Conservation (phyloP, 2,329 filamentous ascomycete species). For the Mycocentrospora acerina region DNA sequence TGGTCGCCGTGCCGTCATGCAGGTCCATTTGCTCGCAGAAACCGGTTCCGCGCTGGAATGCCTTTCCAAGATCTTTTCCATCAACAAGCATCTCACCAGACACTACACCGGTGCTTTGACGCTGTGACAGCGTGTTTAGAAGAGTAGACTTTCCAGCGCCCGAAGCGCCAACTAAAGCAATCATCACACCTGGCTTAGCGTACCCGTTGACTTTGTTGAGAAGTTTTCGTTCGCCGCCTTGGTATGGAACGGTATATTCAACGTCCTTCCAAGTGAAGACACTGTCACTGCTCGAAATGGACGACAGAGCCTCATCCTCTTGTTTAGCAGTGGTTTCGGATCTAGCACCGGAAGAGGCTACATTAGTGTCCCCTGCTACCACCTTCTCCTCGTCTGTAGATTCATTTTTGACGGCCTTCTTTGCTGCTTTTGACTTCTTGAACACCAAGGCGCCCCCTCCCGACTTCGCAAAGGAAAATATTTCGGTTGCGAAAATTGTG, state of each 20-base stretch:
- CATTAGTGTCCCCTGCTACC: slow-evolving; percentile 26
- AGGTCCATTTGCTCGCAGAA: slow-evolving; percentile 74
- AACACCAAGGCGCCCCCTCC: slow-evolving; percentile 72
- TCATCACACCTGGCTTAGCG: slow-evolving; percentile 76
- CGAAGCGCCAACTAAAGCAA: slow-evolving; percentile 78
- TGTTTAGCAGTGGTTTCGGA: slow-evolving; percentile 24
- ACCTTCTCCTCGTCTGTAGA: slow-evolving; percentile 62
- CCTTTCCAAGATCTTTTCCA: slow-evolving; percentile 58
- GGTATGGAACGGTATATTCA: slow-evolving; percentile 72
- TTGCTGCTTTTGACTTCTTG: slow-evolving; percentile 66
- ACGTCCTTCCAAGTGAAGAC: slow-evolving; percentile 43
- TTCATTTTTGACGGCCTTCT: slow-evolving; percentile 53
- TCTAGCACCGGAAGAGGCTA: slow-evolving; percentile 14
- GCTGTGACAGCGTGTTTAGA: slow-evolving; percentile 74
- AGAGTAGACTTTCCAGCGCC: slow-evolving; percentile 83
- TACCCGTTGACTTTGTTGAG: slow-evolving; percentile 73
- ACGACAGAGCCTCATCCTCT: slow-evolving; percentile 35
- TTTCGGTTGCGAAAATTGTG: slow-evolving; percentile 70
- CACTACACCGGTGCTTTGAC: slow-evolving; percentile 66
- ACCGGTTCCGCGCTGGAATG: slow-evolving; percentile 68
- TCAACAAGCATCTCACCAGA: slow-evolving; percentile 73
- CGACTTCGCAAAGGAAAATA: slow-evolving; percentile 61
- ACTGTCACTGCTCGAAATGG: slow-evolving; percentile 42
- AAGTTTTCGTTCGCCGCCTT: slow-evolving; percentile 62
- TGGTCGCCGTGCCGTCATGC: slow-evolving; percentile 67